Evolutionary conservation across 2,329 filamentous ascomycete species (phyloP).

Genomic region (Tothia fuscella): DNA sequence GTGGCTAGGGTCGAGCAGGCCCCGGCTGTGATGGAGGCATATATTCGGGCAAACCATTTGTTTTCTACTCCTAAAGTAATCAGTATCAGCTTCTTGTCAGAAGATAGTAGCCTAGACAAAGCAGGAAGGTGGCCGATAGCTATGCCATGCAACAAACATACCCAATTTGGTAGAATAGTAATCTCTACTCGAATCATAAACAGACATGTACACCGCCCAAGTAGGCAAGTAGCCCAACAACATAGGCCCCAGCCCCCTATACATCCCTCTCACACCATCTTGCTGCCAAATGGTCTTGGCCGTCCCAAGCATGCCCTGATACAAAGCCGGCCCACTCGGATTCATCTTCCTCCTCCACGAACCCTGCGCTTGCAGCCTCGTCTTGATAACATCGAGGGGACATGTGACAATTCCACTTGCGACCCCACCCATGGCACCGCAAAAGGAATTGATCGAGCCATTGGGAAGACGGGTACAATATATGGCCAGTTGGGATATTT

Average conservation of each 20-base stretch:
- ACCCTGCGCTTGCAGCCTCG: slow-evolving; percentile 90
- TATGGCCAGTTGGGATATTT: slow-evolving; percentile 27
- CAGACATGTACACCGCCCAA: slow-evolving; percentile 95
- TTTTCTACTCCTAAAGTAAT: slow-evolving; percentile 44
- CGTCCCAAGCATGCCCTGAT: slow-evolving; percentile 79
- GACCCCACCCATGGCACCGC: slow-evolving; percentile 80
- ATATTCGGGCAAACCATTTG: slow-evolving; percentile 67
- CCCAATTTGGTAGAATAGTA: slow-evolving; percentile 54
- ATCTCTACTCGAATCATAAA: slow-evolving; percentile 82
- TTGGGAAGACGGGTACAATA: slow-evolving; percentile 38
- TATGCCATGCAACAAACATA: slow-evolving; percentile 12
- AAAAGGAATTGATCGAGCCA: slow-evolving; percentile 62
- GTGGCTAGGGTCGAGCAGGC: slow-evolving; percentile 88
- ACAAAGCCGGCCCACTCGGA: slow-evolving; percentile 42
- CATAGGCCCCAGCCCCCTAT: slow-evolving; percentile 87
- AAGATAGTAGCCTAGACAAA: slow-evolving; percentile 11
- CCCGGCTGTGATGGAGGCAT: slow-evolving; percentile 82
- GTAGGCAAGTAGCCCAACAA: slow-evolving; percentile 91
- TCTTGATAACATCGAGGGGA: slow-evolving; percentile 97
- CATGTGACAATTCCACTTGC: slow-evolving; percentile 91
- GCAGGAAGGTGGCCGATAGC: slow-evolving; percentile 13
- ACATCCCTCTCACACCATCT: slow-evolving; percentile 82
- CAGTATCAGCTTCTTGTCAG: slow-evolving; percentile 32
- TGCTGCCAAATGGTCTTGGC: slow-evolving; percentile 74
- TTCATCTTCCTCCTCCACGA: slow-evolving; percentile 43